These are phyloP conservation scores for Arthonia radiata DNA, from an alignment of 495 filamentous ascomycete genomes.

Conservation along the genomic window DNA sequence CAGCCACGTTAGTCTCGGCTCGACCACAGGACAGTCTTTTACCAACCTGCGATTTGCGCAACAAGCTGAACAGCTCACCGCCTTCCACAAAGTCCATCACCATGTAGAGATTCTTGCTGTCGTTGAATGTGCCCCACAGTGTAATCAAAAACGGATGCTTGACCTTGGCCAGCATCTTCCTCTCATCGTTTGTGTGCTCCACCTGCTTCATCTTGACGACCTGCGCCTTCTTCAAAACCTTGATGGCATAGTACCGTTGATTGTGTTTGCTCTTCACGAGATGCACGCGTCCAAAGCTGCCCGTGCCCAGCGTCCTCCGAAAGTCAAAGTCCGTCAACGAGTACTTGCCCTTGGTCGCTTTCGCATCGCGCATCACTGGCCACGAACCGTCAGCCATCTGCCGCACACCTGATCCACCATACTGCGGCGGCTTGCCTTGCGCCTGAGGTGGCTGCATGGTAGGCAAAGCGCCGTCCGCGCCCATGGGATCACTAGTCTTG, in stretches of 20 bases:
- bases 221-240: slow-evolving; percentile 93
- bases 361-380: slow-evolving; percentile 7
- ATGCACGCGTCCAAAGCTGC: slow-evolving; percentile 90
- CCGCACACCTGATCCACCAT: slow-evolving; percentile 2
- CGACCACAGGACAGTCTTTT: background rate
- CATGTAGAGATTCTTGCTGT: slow-evolving; percentile 91
- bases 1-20: background rate
- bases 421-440: background rate
- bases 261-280: slow-evolving; percentile 94
- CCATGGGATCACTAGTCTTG: too few relatives aligned
- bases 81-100: slow-evolving; percentile 99
- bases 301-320: slow-evolving; percentile 76
- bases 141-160: slow-evolving; percentile 96
- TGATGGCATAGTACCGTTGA: slow-evolving; percentile 89
- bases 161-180: slow-evolving; percentile 78
- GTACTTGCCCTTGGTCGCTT: slow-evolving; percentile 95
- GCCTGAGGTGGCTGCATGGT: background rate
- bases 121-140: slow-evolving; percentile 94
- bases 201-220: slow-evolving; percentile 99
- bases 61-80: slow-evolving; percentile 82
- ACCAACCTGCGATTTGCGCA: slow-evolving; percentile 86
- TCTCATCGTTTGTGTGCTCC: slow-evolving; percentile 95
- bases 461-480: too few relatives aligned
- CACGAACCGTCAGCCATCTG: slow-evolving; percentile 6
- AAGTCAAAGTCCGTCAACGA: slow-evolving; percentile 69